Conservation (phyloP, 805 yeast species). For the Hanseniaspora valbyensis region DNA sequence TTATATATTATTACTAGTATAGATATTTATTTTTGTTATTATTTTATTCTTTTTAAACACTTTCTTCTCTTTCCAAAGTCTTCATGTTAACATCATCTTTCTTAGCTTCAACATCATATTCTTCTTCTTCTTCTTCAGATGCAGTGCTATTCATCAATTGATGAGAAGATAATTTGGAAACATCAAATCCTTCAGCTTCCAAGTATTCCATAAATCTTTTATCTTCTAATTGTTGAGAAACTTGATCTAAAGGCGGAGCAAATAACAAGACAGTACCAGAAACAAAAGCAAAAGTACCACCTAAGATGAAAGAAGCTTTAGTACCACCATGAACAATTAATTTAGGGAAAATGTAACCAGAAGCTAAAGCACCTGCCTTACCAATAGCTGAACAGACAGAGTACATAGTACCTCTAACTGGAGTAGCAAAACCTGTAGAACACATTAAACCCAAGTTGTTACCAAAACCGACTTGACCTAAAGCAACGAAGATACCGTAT, state of each 20-base stretch:
- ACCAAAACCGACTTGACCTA: slow-evolving; percentile 85
- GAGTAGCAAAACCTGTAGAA: slow-evolving; percentile 73
- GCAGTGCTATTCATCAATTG: too few relatives aligned
- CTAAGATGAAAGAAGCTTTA: slow-evolving; percentile 35
- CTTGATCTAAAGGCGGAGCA: slow-evolving; percentile 74
- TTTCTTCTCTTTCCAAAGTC: background rate
- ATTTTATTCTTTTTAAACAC: background rate
- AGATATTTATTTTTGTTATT: background rate
- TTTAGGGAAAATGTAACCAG: slow-evolving; percentile 78
- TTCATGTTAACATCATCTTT: slow-evolving; percentile 8
- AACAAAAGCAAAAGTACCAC: slow-evolving; percentile 9
- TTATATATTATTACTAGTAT: background rate
- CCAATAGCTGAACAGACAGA: slow-evolving; percentile 88
- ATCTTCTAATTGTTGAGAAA: slow-evolving; percentile 72
- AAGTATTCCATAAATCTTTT: slow-evolving; percentile 56
- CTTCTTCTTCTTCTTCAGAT: background rate
- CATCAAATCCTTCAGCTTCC: slow-evolving; percentile 57
- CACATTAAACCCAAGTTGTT: slow-evolving; percentile 83
- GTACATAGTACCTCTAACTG: slow-evolving; percentile 82
- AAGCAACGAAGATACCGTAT: slow-evolving; percentile 74
- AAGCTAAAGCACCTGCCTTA: slow-evolving; percentile 86
- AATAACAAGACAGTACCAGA: slow-evolving; percentile 49
- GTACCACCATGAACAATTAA: slow-evolving; percentile 52
- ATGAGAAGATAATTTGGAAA: slow-evolving; percentile 18
- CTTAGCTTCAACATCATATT: background rate